Conservation (phyloP, 139 green algal species). For the Chlamydomonas eustigma region DNA sequence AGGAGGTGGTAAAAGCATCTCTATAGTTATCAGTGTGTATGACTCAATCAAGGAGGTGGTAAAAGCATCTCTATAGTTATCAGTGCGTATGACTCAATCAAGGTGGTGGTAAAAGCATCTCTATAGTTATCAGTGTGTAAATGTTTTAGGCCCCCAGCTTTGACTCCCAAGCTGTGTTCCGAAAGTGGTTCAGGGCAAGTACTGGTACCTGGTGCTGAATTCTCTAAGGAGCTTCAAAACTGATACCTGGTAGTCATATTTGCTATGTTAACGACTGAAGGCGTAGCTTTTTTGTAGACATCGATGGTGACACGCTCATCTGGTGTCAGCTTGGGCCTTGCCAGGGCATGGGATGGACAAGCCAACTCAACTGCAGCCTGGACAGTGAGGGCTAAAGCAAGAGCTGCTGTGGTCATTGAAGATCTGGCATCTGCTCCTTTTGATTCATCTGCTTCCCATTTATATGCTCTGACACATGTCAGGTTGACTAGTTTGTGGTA, state of each 20-base stretch:
- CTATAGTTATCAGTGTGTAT: background rate
- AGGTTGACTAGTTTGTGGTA: too few relatives aligned
- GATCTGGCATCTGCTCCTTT: too few relatives aligned
- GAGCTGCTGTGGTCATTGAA: too few relatives aligned
- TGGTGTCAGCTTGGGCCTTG: constrained; percentile 9
- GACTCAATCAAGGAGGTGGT: constrained; percentile 45
- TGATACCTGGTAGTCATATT: constrained; percentile 45
- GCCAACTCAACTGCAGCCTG: background rate
- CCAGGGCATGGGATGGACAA: background rate
- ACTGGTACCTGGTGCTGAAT: too few relatives aligned
- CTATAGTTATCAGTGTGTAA: background rate
- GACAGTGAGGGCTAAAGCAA: background rate
- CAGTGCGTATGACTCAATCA: constrained; percentile 43
- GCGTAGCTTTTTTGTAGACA: constrained; percentile 61
- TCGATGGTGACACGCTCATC: constrained; percentile 45
- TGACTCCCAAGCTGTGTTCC: too few relatives aligned
- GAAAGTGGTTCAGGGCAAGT: too few relatives aligned
- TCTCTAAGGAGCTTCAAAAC: too few relatives aligned
- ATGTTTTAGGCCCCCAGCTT: too few relatives aligned
- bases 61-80: constrained; percentile 7
- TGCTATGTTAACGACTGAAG: constrained; percentile 75
- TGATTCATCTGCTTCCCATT: too few relatives aligned
- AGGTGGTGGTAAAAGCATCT: constrained; percentile 14
- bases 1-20: constrained; percentile 13
- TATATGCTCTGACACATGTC: too few relatives aligned